phyloP scores from a whole-genome alignment of 257 asterid genomes.

The Scutellaria minor region DNA sequence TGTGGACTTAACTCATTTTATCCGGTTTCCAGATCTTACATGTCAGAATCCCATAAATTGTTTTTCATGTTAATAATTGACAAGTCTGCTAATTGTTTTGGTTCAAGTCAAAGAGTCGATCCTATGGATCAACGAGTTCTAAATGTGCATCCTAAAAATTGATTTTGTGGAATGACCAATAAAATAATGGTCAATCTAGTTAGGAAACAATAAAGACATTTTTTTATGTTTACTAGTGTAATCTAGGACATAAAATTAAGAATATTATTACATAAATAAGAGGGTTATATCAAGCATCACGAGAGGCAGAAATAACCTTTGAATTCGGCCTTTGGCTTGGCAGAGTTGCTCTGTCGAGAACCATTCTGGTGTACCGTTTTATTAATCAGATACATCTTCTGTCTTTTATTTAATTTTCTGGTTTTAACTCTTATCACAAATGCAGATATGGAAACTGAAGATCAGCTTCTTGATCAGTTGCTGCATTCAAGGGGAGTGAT shows the following conservation, averaged over 20 bases:
- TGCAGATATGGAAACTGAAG: conserved; percentile 80
- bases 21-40: conserved; percentile 13
- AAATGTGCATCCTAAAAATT: not conserved
- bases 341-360: too few species aligned
- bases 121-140: not conserved
- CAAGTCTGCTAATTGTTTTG: not conserved
- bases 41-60: conserved; percentile 16
- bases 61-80: not conserved
- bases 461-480: conserved; percentile 73
- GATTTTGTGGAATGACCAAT: not conserved
- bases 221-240: not conserved
- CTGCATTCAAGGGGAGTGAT: conserved; percentile 65
- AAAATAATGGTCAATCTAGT: conserved; percentile 3
- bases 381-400: too few species aligned
- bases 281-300: too few species aligned
- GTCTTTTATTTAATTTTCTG: too few species aligned
- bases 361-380: too few species aligned
- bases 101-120: not conserved
- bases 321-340: too few species aligned
- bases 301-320: too few species aligned
- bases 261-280: too few species aligned
- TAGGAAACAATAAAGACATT: not conserved
- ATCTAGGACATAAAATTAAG: too few species aligned
- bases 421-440: not conserved
- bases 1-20: conserved; percentile 34